phyloP scores from a whole-genome alignment of 768 basidiomycete species.

The Xerocomus brunneocitrinus region DNA sequence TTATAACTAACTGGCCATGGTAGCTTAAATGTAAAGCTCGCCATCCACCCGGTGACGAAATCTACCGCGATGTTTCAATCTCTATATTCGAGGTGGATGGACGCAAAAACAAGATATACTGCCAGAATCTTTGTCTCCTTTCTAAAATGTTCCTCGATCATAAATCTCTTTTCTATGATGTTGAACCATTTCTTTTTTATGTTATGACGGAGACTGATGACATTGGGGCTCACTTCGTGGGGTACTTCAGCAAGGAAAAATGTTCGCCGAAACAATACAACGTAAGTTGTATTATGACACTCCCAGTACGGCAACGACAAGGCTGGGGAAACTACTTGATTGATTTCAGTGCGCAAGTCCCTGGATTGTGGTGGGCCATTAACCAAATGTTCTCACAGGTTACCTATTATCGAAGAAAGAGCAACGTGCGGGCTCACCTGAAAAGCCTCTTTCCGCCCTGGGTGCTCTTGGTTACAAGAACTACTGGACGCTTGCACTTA shows the following conservation, averaged over 20 bases:
- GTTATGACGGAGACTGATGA: constrained; percentile 93
- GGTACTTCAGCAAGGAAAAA: constrained; percentile 99
- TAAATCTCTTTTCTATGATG: constrained; percentile 98
- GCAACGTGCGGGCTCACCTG: constrained; percentile 83
- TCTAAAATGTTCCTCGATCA: constrained; percentile 99
- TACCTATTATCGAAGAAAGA: constrained; percentile 97
- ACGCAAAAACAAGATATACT: constrained; percentile 99
- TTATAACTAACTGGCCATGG: constrained; percentile 11
- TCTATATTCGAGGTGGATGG: constrained; percentile 99
- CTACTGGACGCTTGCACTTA: constrained; percentile 89
- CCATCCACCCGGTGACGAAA: constrained; percentile 97
- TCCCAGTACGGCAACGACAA: constrained; percentile 89
- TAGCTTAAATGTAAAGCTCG: constrained; percentile 93
- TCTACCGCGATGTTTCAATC: constrained; percentile 83
- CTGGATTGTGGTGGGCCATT: constrained; percentile 3
- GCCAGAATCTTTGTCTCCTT: constrained; percentile 94
- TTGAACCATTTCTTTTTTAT: constrained; percentile 98
- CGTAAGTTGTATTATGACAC: constrained; percentile 98
- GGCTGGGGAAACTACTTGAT: constrained; percentile 98
- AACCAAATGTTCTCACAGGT: constrained; percentile 45
- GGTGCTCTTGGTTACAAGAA: constrained; percentile 92
- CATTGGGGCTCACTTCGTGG: constrained; percentile 87
- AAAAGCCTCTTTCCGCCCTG: constrained; percentile 90
- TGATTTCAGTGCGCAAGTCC: constrained; percentile 74
- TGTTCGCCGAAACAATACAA: constrained; percentile 94